Evolutionary conservation across 306 rosid species (phyloP).

Genomic region (Vicia faba): DNA sequence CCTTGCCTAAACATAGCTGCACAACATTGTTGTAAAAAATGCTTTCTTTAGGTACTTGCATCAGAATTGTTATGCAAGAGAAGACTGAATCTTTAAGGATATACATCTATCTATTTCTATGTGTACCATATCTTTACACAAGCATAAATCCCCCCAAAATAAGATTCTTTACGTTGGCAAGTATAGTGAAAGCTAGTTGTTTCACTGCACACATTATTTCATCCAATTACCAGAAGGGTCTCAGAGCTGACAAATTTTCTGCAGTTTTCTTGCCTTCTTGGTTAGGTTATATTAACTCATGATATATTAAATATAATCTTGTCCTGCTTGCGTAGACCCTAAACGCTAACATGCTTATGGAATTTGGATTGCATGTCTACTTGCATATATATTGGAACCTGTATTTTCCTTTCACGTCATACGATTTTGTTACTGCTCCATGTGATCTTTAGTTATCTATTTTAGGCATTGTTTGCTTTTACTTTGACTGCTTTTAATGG

Average conservation of each 20-base stretch:
- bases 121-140: slow-evolving; percentile 9
- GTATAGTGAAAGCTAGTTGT: slow-evolving; percentile 31
- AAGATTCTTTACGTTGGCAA: neutral
- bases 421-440: slow-evolving; percentile 7
- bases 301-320: slow-evolving; percentile 17
- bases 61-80: slow-evolving; percentile 8
- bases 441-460: slow-evolving; percentile 12
- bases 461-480: slow-evolving; percentile 33
- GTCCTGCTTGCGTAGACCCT: slow-evolving; percentile 12
- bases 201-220: slow-evolving; percentile 29
- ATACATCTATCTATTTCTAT: slow-evolving; percentile 4
- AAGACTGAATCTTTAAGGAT: neutral
- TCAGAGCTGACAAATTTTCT: slow-evolving; percentile 27
- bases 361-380: slow-evolving; percentile 30
- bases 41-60: slow-evolving; percentile 15
- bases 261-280: slow-evolving; percentile 13
- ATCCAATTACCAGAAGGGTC: slow-evolving; percentile 5
- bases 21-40: neutral
- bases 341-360: neutral
- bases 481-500: slow-evolving; percentile 34
- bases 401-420: slow-evolving; percentile 19
- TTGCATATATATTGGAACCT: slow-evolving; percentile 17
- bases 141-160: slow-evolving; percentile 7
- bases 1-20: slow-evolving; percentile 22
- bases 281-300: slow-evolving; percentile 15